Conservation (phyloP, 345 rosid genomes). For the Geranium brycei region DNA sequence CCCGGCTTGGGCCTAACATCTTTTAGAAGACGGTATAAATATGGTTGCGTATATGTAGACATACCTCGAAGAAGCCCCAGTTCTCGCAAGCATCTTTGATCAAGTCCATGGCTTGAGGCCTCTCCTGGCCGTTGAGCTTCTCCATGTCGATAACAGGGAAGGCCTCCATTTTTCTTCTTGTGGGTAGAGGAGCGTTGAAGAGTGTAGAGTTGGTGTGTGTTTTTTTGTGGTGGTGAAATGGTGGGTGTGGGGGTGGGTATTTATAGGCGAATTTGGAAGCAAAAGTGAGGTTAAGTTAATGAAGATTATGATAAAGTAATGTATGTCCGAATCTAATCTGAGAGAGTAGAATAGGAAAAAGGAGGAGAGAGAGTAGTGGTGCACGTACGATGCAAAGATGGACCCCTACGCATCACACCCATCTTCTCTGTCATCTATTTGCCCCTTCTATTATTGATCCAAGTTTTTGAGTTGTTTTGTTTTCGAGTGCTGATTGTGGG, state of each 20-base stretch:
- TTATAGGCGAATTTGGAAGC: background rate
- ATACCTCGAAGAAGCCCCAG: slow-evolving; percentile 86
- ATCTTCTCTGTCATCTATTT: background rate
- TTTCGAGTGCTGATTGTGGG: no score
- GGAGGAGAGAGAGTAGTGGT: background rate
- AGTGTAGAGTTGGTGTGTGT: background rate
- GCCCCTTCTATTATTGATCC: no score
- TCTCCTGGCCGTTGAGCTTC: slow-evolving; percentile 49
- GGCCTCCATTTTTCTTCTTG: slow-evolving; percentile 26
- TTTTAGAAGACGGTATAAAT: no score
- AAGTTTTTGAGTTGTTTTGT: no score
- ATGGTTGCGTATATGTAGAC: no score
- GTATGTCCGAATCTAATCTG: background rate
- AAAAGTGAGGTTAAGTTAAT: background rate
- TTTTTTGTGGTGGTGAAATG: background rate
- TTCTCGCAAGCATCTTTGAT: slow-evolving; percentile 67
- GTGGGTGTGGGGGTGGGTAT: background rate
- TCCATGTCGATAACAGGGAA: slow-evolving; percentile 57
- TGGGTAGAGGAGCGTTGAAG: background rate
- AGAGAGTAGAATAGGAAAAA: background rate
- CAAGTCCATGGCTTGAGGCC: slow-evolving; percentile 39
- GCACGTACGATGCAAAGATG: background rate
- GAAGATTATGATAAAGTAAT: background rate
- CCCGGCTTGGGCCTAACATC: no score
- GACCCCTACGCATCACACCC: background rate